Evolutionary conservation across 441 rosid genomes (phyloP), one percentile per base, ranked within the genome.

Genomic region (Mallotus japonicus): DNA sequence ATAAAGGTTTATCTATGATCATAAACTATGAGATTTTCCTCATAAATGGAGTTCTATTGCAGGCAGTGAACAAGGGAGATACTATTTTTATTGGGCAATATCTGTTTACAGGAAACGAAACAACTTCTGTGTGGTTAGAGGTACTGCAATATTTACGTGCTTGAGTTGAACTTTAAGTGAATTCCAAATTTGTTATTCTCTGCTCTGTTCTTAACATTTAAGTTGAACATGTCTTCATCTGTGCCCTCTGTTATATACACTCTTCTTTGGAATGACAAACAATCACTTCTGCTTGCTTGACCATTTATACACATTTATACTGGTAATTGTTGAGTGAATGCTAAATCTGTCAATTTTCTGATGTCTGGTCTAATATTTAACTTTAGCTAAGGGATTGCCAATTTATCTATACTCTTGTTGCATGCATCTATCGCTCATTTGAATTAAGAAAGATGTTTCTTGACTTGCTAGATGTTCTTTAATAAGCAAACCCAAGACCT

Each of bases 61-160:
- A 71, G 74, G 20, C 17, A 17, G 11, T 71, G 6, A 71, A 71
- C 50, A 61, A 16, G 28, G 67, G 74, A 3, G 74, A 61, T 28
- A 71, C 67, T 0, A 16, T 71, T 61, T 71, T 71, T 34, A 7
- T 61, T 0, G 74, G 74, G 10, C 74, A 71, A 40, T 71, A 71
- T 46, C 74, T 71, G 9, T 71, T 71, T n/a, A 71, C 74, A n/a
- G 67, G 74, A 50, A 71, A 67, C 13, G 74, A 71, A 49, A 71
- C 19, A 24, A 62, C 50, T 10, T 61, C 60, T 32, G 67, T 71
- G 9, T 71, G 74, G 74, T 67, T 71, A 1, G 67, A 71, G 74
- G 74, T 50, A 14, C 62, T 3, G 34, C 32, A 20, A 16, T 19
- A 15, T 22, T 22, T 64, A 59, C 67, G 72, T 53, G 57, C 2